Evolutionary conservation across 2,329 filamentous ascomycete genomes (phyloP).

Genomic region (Exophiala calicioides): DNA sequence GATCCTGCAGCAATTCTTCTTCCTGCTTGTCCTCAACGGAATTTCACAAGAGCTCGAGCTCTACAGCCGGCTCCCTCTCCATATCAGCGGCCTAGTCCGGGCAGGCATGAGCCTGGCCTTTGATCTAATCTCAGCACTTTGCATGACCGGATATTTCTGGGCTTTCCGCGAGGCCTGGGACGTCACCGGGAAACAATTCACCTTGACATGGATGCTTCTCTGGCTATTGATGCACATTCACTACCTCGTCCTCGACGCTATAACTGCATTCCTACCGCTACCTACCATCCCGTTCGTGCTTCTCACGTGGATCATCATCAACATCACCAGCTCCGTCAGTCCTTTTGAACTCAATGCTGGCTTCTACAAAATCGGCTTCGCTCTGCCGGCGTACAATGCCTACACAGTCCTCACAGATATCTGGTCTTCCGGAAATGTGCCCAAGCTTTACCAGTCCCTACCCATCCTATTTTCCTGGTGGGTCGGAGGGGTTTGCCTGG

Average conservation of each 20-base stretch:
- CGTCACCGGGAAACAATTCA: constrained; percentile 44
- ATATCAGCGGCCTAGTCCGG: constrained; percentile 39
- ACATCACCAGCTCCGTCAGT: constrained; percentile 45
- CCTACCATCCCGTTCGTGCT: constrained; percentile 46
- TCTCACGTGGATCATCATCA: constrained; percentile 48
- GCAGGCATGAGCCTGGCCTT: constrained; percentile 39
- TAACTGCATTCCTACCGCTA: constrained; percentile 44
- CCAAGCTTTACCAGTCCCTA: constrained; percentile 42
- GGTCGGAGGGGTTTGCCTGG: constrained; percentile 27
- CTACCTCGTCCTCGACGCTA: constrained; percentile 48
- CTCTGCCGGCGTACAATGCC: constrained; percentile 44
- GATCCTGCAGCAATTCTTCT: constrained; percentile 54
- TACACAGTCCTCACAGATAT: constrained; percentile 47
- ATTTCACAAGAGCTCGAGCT: constrained; percentile 43
- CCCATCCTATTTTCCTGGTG: constrained; percentile 48
- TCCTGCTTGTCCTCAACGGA: constrained; percentile 48
- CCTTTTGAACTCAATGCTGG: constrained; percentile 47
- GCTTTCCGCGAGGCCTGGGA: constrained; percentile 46
- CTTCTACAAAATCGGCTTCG: constrained; percentile 46
- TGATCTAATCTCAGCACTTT: constrained; percentile 45
- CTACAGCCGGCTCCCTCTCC: constrained; percentile 36
- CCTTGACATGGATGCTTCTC: constrained; percentile 45
- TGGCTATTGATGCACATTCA: constrained; percentile 51
- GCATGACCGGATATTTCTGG: constrained; percentile 42
- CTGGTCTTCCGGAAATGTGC: constrained; percentile 48